A percentile compares a stretch with the other conserved stretches of the same genome.
phyloP scores from a whole-genome alignment of 192 early-diverging fungal species.

The Thoreauomyces humboldtii region DNA sequence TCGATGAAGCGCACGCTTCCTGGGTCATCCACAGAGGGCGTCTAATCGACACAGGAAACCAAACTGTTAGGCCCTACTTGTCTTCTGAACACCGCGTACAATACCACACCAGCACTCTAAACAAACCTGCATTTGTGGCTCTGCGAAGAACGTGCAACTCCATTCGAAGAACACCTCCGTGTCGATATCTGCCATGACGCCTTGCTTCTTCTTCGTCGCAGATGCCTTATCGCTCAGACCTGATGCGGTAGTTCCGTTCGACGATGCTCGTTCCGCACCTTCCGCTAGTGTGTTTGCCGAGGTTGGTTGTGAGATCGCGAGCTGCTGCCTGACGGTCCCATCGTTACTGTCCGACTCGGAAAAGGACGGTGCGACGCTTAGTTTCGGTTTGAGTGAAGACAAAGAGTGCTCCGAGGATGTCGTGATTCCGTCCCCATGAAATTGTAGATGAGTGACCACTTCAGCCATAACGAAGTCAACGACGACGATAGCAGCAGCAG shows the following conservation, averaged over 20 bases:
- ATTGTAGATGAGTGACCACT: background rate
- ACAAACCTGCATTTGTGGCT: conserved; percentile 80
- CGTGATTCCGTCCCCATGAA: too few species aligned
- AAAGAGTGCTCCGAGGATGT: too few species aligned
- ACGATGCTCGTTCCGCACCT: too few species aligned
- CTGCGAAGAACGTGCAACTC: conserved; percentile 85
- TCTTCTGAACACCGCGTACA: background rate
- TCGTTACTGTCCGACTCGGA: too few species aligned
- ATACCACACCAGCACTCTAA: background rate
- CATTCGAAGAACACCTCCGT: conserved; percentile 71
- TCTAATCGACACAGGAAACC: conserved; percentile 19
- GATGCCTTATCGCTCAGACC: too few species aligned
- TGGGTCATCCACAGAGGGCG: conserved; percentile 74
- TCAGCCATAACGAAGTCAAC: conserved; percentile 56
- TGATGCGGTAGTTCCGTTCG: too few species aligned
- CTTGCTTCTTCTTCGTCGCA: too few species aligned
- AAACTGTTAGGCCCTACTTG: background rate
- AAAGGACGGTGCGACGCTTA: too few species aligned
- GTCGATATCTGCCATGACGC: conserved; percentile 47
- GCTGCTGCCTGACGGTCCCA: too few species aligned
- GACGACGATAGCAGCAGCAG: conserved; percentile 58
- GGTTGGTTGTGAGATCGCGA: too few species aligned
- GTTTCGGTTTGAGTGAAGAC: too few species aligned
- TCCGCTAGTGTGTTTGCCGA: too few species aligned
- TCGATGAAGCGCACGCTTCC: conserved; percentile 75